Evolutionary conservation across 1,284 basidiomycete genomes (phyloP), one percentile per base, ranked within the genome.

Genomic region (Ceratobasidium sp.): DNA sequence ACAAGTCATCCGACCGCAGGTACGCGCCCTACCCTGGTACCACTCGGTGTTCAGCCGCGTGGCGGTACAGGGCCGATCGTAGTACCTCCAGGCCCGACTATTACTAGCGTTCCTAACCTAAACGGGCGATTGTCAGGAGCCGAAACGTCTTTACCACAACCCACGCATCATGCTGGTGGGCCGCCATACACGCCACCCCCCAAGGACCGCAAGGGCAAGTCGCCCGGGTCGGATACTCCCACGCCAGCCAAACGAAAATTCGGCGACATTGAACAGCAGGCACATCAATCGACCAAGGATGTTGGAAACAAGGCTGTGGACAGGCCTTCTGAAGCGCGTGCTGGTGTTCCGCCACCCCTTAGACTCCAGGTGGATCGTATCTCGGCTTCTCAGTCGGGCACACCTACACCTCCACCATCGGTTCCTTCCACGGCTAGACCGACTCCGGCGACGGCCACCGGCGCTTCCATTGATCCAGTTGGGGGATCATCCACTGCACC

Each of bases 181-280:
- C 34, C 34, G 54, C 20, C 54, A 32, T 40, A 20, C 54, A 10
- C 5, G 12, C 7, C 49, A 10, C 7, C n/a, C 7, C 25, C 25
- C 20, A 56, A 20, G 22, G 31, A 12, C 20, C n/a, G 4, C 34
- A 2, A 2, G 29, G 17, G 20, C 10, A 13, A 4, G 8, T 47
- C 58, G 2, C 43, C 45, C n/a, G 8, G 45, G 13, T 31, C 20
- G 7, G 31, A 17, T 12, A 32, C 8, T 38, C 49, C 31, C 20
- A 62, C 58, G 1, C 58, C 58, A 2, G 38, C 56, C 42, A 62
- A 62, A 27, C 58, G 58, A 10, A 62, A 62, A 38, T 31, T 47
- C 45, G n/a, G 31, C 12, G 40, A 27, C 25, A 17, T 62, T 8
- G 58, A 62, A 6, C 22, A 50, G 2, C 3, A 3, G 20, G 32